Percentiles rank a stretch among this genome's conserved stretches.
Conservation (phyloP, 306 rosid species). For the apple (Malus domestica) region ASM211411v1 NC_041799.1:33129501-33130000, state of each 20-base stretch:
- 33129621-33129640: slow-evolving; percentile 39
- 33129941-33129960: slow-evolving; percentile 60
- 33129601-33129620: slow-evolving; percentile 22
- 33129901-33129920: slow-evolving; percentile 60
- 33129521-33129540: slow-evolving; percentile 52
- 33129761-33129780: slow-evolving; percentile 57
- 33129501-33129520: slow-evolving; percentile 45
- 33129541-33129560: slow-evolving; percentile 43
- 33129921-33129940: slow-evolving; percentile 71
- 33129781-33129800: slow-evolving; percentile 51
- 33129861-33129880: slow-evolving; percentile 48
- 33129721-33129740: slow-evolving; percentile 49
- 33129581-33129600: slow-evolving; percentile 23
- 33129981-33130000: slow-evolving; percentile 84
- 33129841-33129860: neutral
- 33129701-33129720: slow-evolving; percentile 22
- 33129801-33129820: neutral
- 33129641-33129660: slow-evolving; percentile 33
- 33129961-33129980: slow-evolving; percentile 66
- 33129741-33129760: slow-evolving; percentile 67
- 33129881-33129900: slow-evolving; percentile 81
- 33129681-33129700: slow-evolving; percentile 58
- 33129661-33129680: slow-evolving; percentile 64
- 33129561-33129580: slow-evolving; percentile 35
- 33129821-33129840: neutral